Conservation (phyloP, 169 alveolate species). For the Eimeria praecox region DNA sequence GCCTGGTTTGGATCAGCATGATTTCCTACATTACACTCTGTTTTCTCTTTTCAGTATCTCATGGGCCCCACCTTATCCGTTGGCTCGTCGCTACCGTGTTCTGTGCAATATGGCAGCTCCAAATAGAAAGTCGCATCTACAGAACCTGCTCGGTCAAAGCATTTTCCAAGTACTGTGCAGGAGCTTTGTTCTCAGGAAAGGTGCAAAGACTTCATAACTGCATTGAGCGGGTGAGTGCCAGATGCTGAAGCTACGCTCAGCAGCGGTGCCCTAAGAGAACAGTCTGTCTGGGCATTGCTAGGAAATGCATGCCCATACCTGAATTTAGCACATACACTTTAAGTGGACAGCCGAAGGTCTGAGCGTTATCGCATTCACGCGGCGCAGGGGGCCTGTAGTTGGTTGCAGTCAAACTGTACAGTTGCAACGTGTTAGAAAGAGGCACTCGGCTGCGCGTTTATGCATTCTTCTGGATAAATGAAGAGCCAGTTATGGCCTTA, state of each 20-base stretch:
- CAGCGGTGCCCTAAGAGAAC: background rate
- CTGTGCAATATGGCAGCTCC: constrained; percentile 78
- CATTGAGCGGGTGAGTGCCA: background rate
- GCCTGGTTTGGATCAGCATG: background rate
- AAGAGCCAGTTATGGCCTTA: background rate
- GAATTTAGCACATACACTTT: constrained; percentile 68
- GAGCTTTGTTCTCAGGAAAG: background rate
- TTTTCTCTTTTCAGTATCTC: background rate
- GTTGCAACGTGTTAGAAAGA: background rate
- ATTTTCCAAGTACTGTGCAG: background rate
- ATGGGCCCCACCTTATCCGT: constrained; percentile 51
- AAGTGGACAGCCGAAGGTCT: constrained; percentile 71
- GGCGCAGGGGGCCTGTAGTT: constrained; percentile 75
- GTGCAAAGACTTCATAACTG: background rate
- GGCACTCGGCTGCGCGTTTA: background rate
- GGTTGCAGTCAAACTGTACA: background rate
- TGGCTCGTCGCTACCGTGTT: constrained; percentile 74
- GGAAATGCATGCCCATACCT: constrained; percentile 20
- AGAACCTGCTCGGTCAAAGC: constrained; percentile 13
- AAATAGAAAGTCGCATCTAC: constrained; percentile 62
- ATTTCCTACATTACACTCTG: background rate
- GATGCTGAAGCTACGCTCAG: background rate
- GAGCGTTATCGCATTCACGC: constrained; percentile 73
- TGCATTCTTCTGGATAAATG: background rate
- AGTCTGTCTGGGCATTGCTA: background rate